Evolutionary conservation across 1,139 yeast species (phyloP), one percentile per base, ranked within the genome.

Genomic region (Suhomyces bokatorum): DNA sequence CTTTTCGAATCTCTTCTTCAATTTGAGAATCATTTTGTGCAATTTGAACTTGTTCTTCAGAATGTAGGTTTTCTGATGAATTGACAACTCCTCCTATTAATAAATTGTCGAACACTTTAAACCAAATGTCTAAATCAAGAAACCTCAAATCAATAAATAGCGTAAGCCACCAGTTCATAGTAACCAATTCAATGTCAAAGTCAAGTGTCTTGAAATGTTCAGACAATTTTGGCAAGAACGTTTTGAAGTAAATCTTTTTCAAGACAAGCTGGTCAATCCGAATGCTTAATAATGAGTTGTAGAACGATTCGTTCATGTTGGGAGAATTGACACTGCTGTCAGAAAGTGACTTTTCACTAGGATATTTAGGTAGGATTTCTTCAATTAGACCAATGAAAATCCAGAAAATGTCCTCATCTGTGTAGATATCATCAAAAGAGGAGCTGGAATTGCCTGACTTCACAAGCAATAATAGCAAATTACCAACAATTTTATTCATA

Each of bases 401-500:
- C 83, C 84, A 80, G 49, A 80, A 81, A 4, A 81, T 74, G 45
- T 80, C 83, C 49, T 78, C 84, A 42, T 80, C 85, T 9, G 52
- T 51, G 29, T 62, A 45, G 24, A 39, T 45, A 6, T 70, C 64
- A 50, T 62, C 29, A 24, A 13, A 2, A 6, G 44, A 44, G 16
- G 43, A 43, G 6, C 51, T 24, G 9, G 15, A 10, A 13, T 30
- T 51, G 11, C 53, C 57, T 26, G 34, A 40, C 20, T 48, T 50
- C 31, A 49, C 47, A 16, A 56, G 48, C 8, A 77, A 73, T 26
- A 81, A 55, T 12, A 81, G 57, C 8, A 81, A 55, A 40, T 77
- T 78, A 0, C 83, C 86, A 4, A 78, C 77, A 24, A 81, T 75
- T 52, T 80, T 75, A 53, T 81, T 81, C 86, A 81, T 80, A 0